Evolutionary conservation across 345 rosid genomes (phyloP), one percentile per base, ranked within the genome.

Genomic region (Populus simonii): DNA sequence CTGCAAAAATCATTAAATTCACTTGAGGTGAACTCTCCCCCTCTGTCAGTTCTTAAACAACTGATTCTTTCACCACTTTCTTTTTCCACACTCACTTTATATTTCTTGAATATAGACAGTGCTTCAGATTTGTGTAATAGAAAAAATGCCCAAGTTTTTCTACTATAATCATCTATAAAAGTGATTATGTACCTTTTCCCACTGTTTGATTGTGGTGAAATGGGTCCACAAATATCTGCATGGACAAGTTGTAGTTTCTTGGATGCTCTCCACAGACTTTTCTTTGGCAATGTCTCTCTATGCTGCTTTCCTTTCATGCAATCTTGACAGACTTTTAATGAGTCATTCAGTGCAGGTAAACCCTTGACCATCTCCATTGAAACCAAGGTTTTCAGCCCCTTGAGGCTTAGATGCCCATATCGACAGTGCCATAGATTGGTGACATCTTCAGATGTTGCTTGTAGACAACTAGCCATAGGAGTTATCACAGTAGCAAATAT

Each of bases 341-440:
- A 27, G 33, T 25, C 75, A 29, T 72, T 72, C 67, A 72, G 22
- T 22, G 36, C 15, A 35, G 76, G 76, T 59, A 73, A 73, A 49
- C 76, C 76, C 38, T 20, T 73, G 45, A 73, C 76, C 76, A 73
- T 73, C 13, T 59, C 6, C 35, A 57, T 59, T 57, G 57, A 38
- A 11, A 55, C 33, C 68, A 73, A 59, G 3, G 76, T 67, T 67
- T 8, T 31, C 20, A 31, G 20, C 17, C 43, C 70, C 45, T 67
- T 67, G 70, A 67, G 18, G 7, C 45, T 67, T 67, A 36, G 23
- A 35, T 67, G 41, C 41, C 70, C 70, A 31, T 35, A 67, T 67
- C 59, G 12, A 49, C 51, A 57, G 20, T 73, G 76, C 67, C 76
- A 73, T 35, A 55, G 76, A 9, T 73, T 47, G 38, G 76, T 74